phyloP scores from a whole-genome alignment of 495 filamentous ascomycete genomes.

The Aspergillus baeticus region DNA sequence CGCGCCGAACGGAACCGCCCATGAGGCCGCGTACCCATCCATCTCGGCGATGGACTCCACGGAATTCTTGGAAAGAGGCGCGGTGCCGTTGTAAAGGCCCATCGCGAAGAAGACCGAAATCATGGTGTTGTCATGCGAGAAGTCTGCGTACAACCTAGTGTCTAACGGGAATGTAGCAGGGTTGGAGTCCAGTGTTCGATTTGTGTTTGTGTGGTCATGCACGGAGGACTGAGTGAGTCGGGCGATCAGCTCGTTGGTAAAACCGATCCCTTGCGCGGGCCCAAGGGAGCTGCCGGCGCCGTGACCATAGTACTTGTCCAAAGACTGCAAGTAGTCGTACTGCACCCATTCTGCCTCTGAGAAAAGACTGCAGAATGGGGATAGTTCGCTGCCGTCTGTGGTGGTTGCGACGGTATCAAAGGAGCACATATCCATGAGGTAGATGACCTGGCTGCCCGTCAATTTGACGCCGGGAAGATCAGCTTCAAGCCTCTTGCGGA shows the following conservation, averaged over 20 bases:
- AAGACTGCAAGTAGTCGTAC: constrained; percentile 74
- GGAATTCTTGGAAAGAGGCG: constrained; percentile 45
- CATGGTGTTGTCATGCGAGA: constrained; percentile 87
- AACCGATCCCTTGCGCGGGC: constrained; percentile 80
- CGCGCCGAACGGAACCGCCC: constrained; percentile 77
- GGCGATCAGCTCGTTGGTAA: constrained; percentile 81
- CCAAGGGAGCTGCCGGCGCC: constrained; percentile 73
- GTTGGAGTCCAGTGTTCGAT: constrained; percentile 65
- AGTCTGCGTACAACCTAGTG: constrained; percentile 71
- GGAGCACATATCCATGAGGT: constrained; percentile 82
- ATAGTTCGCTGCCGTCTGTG: constrained; percentile 35
- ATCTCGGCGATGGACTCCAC: constrained; percentile 42
- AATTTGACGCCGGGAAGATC: constrained; percentile 62
- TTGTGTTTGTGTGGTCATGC: constrained; percentile 67
- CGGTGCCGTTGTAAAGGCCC: constrained; percentile 66
- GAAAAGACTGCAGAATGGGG: constrained; percentile 73
- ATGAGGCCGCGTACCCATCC: constrained; percentile 63
- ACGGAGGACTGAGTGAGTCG: constrained; percentile 66
- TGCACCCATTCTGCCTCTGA: constrained; percentile 63
- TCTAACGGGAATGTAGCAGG: constrained; percentile 66
- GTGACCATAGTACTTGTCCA: constrained; percentile 81
- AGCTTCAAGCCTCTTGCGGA: constrained; percentile 60
- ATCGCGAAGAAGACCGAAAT: constrained; percentile 68
- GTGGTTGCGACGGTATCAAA: constrained; percentile 68
- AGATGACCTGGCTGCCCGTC: constrained; percentile 54